A percentile compares a stretch with the other conserved stretches of the same genome.
Conservation (phyloP, 2,329 filamentous ascomycete genomes). For the Epichloe baconii region DNA sequence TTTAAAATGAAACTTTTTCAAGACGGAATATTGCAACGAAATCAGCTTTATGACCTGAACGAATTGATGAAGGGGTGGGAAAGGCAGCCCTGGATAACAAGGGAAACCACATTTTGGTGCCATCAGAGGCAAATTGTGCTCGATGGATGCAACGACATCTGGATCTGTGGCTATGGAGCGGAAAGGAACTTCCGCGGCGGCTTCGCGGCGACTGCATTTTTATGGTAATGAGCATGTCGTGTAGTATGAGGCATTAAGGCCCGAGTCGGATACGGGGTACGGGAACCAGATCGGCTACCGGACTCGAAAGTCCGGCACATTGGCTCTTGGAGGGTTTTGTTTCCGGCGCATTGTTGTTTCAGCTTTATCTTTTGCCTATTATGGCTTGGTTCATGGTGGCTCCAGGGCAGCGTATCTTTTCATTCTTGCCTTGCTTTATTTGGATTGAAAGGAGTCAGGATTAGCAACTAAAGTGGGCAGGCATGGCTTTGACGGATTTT, state of each 20-base stretch:
- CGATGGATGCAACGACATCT: not conserved
- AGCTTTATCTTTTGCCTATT: not conserved
- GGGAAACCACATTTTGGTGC: not conserved
- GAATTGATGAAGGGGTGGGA: slow-evolving; percentile 8
- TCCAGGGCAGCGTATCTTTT: not conserved
- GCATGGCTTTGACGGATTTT: slow-evolving; percentile 2
- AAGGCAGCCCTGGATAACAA: not conserved
- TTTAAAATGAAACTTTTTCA: slow-evolving; percentile 10
- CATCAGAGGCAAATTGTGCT: not conserved
- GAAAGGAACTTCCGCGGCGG: slow-evolving; percentile 8
- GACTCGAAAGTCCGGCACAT: not conserved
- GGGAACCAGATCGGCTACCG: not conserved
- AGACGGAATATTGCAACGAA: slow-evolving; percentile 4
- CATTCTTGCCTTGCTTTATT: slow-evolving; percentile 1
- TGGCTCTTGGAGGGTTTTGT: not conserved
- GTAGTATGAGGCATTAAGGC: not conserved
- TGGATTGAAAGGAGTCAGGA: slow-evolving; percentile 3
- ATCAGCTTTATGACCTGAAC: slow-evolving; percentile 11
- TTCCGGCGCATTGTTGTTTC: not conserved
- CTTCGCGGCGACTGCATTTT: slow-evolving; percentile 18
- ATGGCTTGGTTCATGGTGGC: slow-evolving; percentile 1
- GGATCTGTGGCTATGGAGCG: not conserved
- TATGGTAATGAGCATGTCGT: slow-evolving; percentile 15
- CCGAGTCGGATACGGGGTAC: not conserved
- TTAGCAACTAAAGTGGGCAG: not conserved